Conservation (phyloP, 768 basidiomycete species). For the Strobilomyces dryophilus region DNA sequence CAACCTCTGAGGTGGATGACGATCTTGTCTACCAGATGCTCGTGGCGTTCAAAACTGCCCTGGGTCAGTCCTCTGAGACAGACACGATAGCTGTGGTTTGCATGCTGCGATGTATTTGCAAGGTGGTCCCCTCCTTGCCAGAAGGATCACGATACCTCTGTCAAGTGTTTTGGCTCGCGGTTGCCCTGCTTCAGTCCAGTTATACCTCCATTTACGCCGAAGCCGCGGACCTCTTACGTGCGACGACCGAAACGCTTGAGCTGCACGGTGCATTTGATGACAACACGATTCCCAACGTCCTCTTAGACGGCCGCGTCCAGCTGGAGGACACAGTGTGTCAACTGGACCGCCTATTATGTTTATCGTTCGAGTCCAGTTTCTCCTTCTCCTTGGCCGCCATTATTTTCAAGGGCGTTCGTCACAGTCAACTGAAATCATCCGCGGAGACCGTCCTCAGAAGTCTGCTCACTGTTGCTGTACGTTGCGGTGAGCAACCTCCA, state of each 20-base stretch:
- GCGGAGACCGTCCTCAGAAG: slow-evolving; percentile 60
- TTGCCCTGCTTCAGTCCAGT: slow-evolving; percentile 77
- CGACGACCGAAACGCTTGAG: slow-evolving; percentile 62
- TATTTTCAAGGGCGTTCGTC: slow-evolving; percentile 84
- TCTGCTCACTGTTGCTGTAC: slow-evolving; percentile 58
- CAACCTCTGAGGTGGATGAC: slow-evolving; percentile 82
- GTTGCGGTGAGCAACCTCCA: slow-evolving; percentile 32
- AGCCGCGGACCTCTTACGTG: slow-evolving; percentile 62
- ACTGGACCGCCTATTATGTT: slow-evolving; percentile 65
- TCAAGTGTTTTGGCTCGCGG: slow-evolving; percentile 83
- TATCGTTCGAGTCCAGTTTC: slow-evolving; percentile 77
- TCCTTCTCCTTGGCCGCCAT: slow-evolving; percentile 80
- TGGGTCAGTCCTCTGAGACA: slow-evolving; percentile 62
- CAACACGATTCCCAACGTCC: slow-evolving; percentile 47
- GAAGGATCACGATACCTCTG: slow-evolving; percentile 67
- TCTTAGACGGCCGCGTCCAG: slow-evolving; percentile 59
- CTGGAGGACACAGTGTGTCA: slow-evolving; percentile 68
- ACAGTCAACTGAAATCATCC: slow-evolving; percentile 55
- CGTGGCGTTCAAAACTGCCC: slow-evolving; percentile 74
- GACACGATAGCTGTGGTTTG: slow-evolving; percentile 73
- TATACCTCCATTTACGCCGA: slow-evolving; percentile 67
- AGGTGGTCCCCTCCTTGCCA: slow-evolving; percentile 67
- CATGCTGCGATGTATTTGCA: slow-evolving; percentile 85
- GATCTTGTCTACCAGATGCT: slow-evolving; percentile 93
- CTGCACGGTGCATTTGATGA: slow-evolving; percentile 54